These are phyloP conservation scores for Cyclotella distinguenda DNA, from an alignment of 108 stramenopile species.

Conservation along the genomic window DNA sequence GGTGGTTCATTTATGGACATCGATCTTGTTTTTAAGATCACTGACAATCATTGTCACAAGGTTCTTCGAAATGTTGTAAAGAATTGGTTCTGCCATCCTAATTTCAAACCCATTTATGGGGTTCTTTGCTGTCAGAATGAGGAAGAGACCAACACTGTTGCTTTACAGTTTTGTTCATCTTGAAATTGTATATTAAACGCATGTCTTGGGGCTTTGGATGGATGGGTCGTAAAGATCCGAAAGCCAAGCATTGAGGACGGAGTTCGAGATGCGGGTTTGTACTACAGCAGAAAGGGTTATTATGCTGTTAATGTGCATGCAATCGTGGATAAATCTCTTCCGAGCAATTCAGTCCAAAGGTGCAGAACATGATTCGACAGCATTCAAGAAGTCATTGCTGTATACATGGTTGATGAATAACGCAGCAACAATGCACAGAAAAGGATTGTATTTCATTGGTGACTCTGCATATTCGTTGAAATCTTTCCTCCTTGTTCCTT, in stretches of 20 bases:
- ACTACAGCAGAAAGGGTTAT: no score
- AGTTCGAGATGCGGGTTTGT: no score
- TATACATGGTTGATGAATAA: background rate
- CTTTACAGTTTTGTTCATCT: background rate
- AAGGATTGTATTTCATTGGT: no score
- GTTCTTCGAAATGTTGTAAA: background rate
- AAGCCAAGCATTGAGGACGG: no score
- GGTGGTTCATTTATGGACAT: constrained; percentile 9
- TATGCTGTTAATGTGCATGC: no score
- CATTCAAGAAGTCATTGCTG: background rate
- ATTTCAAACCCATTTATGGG: background rate
- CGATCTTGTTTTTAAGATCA: background rate
- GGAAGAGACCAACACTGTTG: background rate
- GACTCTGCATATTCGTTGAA: background rate
- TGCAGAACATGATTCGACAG: no score
- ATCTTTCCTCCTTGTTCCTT: background rate
- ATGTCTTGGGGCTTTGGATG: no score
- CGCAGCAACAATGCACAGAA: background rate
- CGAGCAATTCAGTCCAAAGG: no score
- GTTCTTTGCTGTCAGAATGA: background rate
- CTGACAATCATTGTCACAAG: background rate
- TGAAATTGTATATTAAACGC: no score
- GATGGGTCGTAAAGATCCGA: no score
- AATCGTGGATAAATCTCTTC: no score
- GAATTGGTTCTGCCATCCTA: constrained; percentile 3